Evolutionary conservation across 2,329 filamentous ascomycete genomes (phyloP).

Genomic region (Clathrospora elynae): DNA sequence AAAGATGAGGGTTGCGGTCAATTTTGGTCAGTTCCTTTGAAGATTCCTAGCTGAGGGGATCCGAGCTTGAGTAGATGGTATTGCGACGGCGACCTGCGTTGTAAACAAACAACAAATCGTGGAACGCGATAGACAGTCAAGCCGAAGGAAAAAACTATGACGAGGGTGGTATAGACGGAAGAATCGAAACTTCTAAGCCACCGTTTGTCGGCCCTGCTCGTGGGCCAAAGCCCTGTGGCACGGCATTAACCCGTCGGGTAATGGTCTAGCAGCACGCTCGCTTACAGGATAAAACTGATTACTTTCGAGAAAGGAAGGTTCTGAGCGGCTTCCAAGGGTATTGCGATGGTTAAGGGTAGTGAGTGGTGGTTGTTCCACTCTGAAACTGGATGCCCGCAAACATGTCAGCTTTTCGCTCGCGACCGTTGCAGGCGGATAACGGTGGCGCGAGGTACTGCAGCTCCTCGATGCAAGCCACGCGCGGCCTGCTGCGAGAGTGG

Average conservation of each 20-base stretch:
- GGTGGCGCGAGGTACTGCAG: background rate
- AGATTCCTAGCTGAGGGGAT: too few species aligned
- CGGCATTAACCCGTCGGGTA: slow-evolving; percentile 10
- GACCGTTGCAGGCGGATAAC: background rate
- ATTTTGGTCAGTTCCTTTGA: too few species aligned
- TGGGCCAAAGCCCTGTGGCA: slow-evolving; percentile 7
- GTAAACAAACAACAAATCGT: too few species aligned
- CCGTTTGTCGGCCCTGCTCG: slow-evolving; percentile 9
- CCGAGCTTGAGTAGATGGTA: too few species aligned
- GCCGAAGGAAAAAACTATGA: slow-evolving; percentile 4
- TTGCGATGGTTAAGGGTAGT: background rate
- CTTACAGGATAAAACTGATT: background rate
- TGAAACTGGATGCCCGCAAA: background rate
- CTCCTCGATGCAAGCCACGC: slow-evolving; percentile 1
- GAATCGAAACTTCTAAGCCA: slow-evolving; percentile 8
- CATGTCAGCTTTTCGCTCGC: too few species aligned
- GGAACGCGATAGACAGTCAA: too few species aligned
- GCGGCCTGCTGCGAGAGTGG: too few species aligned
- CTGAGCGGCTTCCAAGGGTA: too few species aligned
- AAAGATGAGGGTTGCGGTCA: background rate
- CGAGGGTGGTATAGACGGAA: slow-evolving; percentile 1
- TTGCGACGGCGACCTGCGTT: too few species aligned
- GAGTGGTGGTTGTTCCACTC: background rate
- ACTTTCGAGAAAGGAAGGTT: too few species aligned
- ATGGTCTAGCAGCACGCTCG: background rate